Conservation (phyloP, 805 yeast genomes). For the Priceomyces haplophilus region DNA sequence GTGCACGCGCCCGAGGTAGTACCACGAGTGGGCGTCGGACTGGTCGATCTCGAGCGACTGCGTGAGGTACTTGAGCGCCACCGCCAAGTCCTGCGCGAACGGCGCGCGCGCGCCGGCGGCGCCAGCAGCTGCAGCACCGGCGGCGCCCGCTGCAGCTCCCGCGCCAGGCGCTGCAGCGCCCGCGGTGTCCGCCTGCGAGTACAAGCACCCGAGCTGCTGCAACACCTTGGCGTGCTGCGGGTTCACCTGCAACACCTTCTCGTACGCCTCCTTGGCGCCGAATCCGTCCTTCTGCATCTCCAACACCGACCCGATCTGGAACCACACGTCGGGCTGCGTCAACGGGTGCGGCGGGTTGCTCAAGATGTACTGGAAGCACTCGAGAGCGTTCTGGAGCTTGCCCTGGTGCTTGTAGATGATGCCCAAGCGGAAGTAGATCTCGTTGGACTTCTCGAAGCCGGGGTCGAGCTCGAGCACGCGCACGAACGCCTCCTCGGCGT, state of each 20-base stretch:
- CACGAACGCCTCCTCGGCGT: slow-evolving; percentile 98
- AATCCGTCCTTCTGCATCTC: slow-evolving; percentile 91
- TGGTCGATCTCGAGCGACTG: slow-evolving; percentile 89
- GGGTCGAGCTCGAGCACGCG: slow-evolving; percentile 95
- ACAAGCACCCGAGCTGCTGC: slow-evolving; percentile 93
- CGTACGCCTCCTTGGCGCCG: slow-evolving; percentile 93
- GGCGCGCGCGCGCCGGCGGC: slow-evolving; percentile 48
- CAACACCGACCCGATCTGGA: slow-evolving; percentile 93
- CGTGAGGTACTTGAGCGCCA: slow-evolving; percentile 75
- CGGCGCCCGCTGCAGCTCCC: slow-evolving; percentile 61
- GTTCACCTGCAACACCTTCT: slow-evolving; percentile 81
- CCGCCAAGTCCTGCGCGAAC: slow-evolving; percentile 73
- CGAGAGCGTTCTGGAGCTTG: slow-evolving; percentile 80
- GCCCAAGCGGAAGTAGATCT: slow-evolving; percentile 93
- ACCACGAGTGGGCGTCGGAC: slow-evolving; percentile 95
- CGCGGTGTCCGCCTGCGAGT: slow-evolving; percentile 57
- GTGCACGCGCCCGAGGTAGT: slow-evolving; percentile 92
- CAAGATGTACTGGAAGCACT: slow-evolving; percentile 90
- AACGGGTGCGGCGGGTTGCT: slow-evolving; percentile 92
- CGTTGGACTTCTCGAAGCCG: slow-evolving; percentile 92
- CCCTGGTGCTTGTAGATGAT: slow-evolving; percentile 95
- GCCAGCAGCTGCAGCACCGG: slow-evolving; percentile 15
- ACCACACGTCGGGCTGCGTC: slow-evolving; percentile 97
- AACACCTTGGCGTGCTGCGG: slow-evolving; percentile 95
- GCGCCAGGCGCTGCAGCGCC: slow-evolving; percentile 69